These are phyloP conservation scores for Citrus sp. DNA, from an alignment of 345 rosid species.

Conservation along the genomic window DNA sequence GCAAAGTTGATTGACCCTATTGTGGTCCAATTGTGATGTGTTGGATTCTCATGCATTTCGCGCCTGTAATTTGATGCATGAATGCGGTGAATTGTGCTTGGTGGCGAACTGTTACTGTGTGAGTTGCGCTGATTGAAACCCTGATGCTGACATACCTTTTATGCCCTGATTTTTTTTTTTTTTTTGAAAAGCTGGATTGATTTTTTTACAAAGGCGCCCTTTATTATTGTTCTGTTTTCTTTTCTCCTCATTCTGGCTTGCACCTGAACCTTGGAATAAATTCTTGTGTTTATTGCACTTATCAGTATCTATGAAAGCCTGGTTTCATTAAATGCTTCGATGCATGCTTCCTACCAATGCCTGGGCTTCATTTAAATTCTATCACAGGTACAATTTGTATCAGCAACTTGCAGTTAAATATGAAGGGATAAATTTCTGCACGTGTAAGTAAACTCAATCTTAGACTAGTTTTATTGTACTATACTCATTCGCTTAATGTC, in stretches of 20 bases:
- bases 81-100: constrained; percentile 47
- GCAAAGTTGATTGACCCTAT: constrained; percentile 28
- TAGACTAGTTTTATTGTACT: too few species aligned
- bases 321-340: constrained; percentile 38
- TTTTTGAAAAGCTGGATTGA: constrained; percentile 25
- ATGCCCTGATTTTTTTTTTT: constrained; percentile 25
- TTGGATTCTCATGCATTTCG: constrained; percentile 43
- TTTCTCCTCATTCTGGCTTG: constrained; percentile 20
- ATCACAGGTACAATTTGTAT: constrained; percentile 10
- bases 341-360: constrained; percentile 21
- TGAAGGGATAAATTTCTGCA: too few species aligned
- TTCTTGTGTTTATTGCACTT: constrained; percentile 52
- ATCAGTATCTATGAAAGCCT: constrained; percentile 39
- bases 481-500: too few species aligned
- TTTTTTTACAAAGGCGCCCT: constrained; percentile 29
- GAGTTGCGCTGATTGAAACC: constrained; percentile 50
- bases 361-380: constrained; percentile 23
- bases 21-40: constrained; percentile 35
- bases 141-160: constrained; percentile 44
- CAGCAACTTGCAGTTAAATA: background rate
- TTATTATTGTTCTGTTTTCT: constrained; percentile 17
- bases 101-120: constrained; percentile 49
- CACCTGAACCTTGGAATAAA: constrained; percentile 48
- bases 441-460: too few species aligned
- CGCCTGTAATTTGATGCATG: constrained; percentile 37